Percentiles rank a stretch among this genome's conserved stretches.
Evolutionary conservation across 129 eudicot genomes (phyloP).

Genomic region (Helianthus tuberosus): DNA sequence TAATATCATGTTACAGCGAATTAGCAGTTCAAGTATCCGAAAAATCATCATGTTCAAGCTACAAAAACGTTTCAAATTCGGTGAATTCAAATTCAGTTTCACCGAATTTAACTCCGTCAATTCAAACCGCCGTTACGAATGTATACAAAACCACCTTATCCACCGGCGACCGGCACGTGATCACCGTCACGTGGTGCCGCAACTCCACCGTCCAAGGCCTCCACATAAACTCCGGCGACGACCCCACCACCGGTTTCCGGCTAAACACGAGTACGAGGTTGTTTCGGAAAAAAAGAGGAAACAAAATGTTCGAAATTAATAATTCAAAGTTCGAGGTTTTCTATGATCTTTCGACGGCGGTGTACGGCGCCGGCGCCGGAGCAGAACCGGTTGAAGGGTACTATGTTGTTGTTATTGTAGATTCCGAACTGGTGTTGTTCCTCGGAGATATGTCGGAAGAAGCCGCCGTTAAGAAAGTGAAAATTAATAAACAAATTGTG

Average conservation of each 20-base stretch:
- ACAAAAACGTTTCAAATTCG: slow-evolving; percentile 37
- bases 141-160: slow-evolving; percentile 58
- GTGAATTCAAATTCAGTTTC: slow-evolving; percentile 40
- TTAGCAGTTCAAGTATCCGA: slow-evolving; percentile 70
- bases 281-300: slow-evolving; percentile 75
- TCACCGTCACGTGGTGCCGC: slow-evolving; percentile 77
- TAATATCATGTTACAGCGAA: slow-evolving; percentile 78
- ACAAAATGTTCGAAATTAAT: slow-evolving; percentile 51
- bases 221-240: slow-evolving; percentile 59
- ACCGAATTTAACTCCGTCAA: slow-evolving; percentile 57
- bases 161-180: slow-evolving; percentile 38
- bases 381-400: slow-evolving; percentile 83
- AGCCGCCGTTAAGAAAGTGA: slow-evolving; percentile 45
- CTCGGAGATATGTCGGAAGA: slow-evolving; percentile 72
- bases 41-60: slow-evolving; percentile 60
- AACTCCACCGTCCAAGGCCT: slow-evolving; percentile 63
- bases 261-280: slow-evolving; percentile 72
- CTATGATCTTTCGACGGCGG: slow-evolving; percentile 78
- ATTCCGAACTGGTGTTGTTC: slow-evolving; percentile 58
- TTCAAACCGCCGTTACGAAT: slow-evolving; percentile 57
- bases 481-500: slow-evolving; percentile 28
- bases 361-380: slow-evolving; percentile 57
- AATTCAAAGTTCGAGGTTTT: slow-evolving; percentile 49
- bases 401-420: slow-evolving; percentile 56
- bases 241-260: slow-evolving; percentile 51